Conservation (phyloP, 129 eudicot genomes). For the Tagetes erecta region DNA sequence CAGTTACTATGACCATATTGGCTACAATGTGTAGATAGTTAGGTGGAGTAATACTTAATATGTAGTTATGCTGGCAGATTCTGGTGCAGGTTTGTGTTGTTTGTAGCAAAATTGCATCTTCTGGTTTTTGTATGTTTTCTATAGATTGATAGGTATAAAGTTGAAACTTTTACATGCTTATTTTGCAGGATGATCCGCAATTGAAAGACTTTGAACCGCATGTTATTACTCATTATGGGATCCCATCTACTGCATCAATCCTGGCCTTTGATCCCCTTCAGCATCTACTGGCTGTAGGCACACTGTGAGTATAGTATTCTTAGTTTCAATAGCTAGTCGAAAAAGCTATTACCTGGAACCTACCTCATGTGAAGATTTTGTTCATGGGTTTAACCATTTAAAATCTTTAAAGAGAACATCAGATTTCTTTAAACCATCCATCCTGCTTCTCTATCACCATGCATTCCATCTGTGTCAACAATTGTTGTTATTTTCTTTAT, state of each 20-base stretch:
- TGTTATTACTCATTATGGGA: constrained; percentile 76
- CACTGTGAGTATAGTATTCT: constrained; percentile 55
- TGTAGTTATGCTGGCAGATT: neutral
- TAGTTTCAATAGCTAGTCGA: neutral
- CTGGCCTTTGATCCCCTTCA: constrained; percentile 81
- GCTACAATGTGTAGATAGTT: constrained; percentile 3
- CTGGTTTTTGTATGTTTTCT: constrained; percentile 14
- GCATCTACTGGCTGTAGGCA: constrained; percentile 78
- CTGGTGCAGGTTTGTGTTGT: constrained; percentile 12
- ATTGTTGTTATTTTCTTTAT: neutral
- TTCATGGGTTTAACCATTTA: constrained; percentile 4
- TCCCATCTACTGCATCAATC: constrained; percentile 85
- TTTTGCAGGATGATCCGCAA: constrained; percentile 29
- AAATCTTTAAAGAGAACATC: constrained; percentile 2
- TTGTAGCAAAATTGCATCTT: constrained; percentile 14
- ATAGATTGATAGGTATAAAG: neutral
- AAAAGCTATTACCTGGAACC: constrained; percentile 11
- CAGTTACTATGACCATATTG: neutral
- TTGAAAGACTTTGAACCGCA: constrained; percentile 50
- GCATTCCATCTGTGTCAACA: neutral
- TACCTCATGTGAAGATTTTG: constrained; percentile 13
- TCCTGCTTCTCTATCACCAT: neutral
- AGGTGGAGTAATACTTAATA: constrained; percentile 3
- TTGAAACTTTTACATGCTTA: constrained; percentile 20
- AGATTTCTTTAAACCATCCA: constrained; percentile 13